Percentiles rank a stretch among this genome's conserved stretches.
Evolutionary conservation across 352 stramenopile species (phyloP).

Genomic region (Globisporangium splendens): DNA sequence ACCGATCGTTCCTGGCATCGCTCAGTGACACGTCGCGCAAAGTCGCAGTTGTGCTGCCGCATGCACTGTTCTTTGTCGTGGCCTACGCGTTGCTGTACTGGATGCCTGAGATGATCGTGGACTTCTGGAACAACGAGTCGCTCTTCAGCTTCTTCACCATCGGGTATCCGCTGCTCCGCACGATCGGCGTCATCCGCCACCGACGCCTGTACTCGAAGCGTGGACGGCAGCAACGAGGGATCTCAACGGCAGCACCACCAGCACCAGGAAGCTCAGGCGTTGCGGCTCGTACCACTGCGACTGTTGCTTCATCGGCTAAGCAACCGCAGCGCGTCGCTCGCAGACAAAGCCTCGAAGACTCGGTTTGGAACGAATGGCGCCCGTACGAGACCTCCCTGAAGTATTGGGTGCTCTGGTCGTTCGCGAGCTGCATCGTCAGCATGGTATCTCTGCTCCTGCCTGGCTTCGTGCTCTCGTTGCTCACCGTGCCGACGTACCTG

Average conservation of each 20-base stretch:
- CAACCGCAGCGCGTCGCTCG: slow-evolving; percentile 1
- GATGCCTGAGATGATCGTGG: slow-evolving; percentile 37
- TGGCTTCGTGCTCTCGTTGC: slow-evolving; percentile 47
- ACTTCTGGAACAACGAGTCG: slow-evolving; percentile 54
- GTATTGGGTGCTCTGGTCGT: slow-evolving; percentile 83
- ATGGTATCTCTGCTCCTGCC: slow-evolving; percentile 69
- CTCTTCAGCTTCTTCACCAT: slow-evolving; percentile 57
- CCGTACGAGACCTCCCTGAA: slow-evolving; percentile 75
- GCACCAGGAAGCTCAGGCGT: background rate
- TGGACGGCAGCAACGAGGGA: background rate
- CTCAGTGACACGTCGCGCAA: slow-evolving; percentile 67
- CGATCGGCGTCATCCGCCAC: slow-evolving; percentile 56
- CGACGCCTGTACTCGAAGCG: slow-evolving; percentile 40
- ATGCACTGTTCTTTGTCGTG: slow-evolving; percentile 55
- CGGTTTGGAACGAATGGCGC: slow-evolving; percentile 51
- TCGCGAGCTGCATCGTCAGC: slow-evolving; percentile 37
- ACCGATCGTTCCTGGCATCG: slow-evolving; percentile 65
- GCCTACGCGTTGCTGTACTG: slow-evolving; percentile 61
- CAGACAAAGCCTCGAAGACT: slow-evolving; percentile 11
- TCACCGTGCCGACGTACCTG: slow-evolving; percentile 50
- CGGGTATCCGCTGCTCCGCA: slow-evolving; percentile 65
- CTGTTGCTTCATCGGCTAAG: background rate
- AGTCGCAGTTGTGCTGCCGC: slow-evolving; percentile 58
- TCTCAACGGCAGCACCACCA: background rate
- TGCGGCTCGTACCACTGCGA: slow-evolving; percentile 7